Evolutionary conservation across 768 basidiomycete species (phyloP).

Genomic region (Pisolithus tinctorius): DNA sequence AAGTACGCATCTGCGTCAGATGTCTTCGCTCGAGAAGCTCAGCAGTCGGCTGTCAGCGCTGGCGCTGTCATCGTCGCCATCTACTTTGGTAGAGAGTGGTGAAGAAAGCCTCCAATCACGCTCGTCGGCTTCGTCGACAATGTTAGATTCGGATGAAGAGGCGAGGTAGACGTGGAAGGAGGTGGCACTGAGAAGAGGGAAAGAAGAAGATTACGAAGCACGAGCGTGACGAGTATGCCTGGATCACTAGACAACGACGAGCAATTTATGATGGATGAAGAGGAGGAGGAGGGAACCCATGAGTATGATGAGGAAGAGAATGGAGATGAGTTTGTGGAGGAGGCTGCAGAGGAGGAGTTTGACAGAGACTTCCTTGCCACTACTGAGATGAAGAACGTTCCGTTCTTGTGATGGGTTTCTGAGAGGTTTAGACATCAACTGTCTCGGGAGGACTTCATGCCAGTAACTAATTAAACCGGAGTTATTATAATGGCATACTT

Average conservation of each 20-base stretch:
- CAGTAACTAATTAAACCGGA: too few relatives aligned
- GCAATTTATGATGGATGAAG: constrained; percentile 48
- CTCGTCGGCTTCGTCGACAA: constrained; percentile 46
- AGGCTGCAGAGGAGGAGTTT: constrained; percentile 65
- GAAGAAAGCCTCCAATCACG: constrained; percentile 50
- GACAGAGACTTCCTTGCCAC: constrained; percentile 76
- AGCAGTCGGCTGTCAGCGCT: constrained; percentile 53
- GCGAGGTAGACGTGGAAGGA: constrained; percentile 36
- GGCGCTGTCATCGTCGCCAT: constrained; percentile 23
- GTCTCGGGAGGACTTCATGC: too few relatives aligned
- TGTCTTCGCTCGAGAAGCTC: constrained; percentile 72
- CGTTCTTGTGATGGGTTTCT: constrained; percentile 40
- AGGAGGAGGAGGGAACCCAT: constrained; percentile 21
- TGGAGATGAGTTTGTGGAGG: constrained; percentile 31
- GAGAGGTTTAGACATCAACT: too few relatives aligned
- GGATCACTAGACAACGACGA: constrained; percentile 64
- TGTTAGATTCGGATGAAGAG: constrained; percentile 44
- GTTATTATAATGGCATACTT: too few relatives aligned
- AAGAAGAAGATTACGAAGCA: constrained; percentile 39
- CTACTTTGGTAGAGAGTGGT: constrained; percentile 25
- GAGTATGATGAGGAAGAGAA: constrained; percentile 28
- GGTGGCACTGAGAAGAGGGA: constrained; percentile 32
- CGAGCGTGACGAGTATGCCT: constrained; percentile 82
- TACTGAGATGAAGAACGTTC: constrained; percentile 79
- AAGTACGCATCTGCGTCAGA: constrained; percentile 51